phyloP scores from a whole-genome alignment of 2,329 filamentous ascomycete species.

The Penicillium polonicum region DNA sequence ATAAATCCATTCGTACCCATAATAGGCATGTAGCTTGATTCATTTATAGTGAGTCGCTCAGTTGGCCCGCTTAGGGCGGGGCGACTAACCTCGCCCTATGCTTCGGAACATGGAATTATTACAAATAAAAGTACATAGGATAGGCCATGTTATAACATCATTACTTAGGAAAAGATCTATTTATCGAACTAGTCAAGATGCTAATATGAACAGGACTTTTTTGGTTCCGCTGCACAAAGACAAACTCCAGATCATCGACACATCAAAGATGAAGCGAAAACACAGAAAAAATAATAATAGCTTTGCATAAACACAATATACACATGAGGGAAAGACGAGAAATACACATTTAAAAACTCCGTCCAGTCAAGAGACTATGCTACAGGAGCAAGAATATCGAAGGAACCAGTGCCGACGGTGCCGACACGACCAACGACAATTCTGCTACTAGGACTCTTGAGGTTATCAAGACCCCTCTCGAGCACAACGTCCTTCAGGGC shows the following conservation, averaged over 20 bases:
- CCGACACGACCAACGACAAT: conserved; percentile 84
- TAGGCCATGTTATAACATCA: neutral
- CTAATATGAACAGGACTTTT: conserved; percentile 37
- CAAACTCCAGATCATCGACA: conserved; percentile 41
- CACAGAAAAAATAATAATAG: conserved; percentile 13
- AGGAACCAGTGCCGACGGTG: conserved; percentile 83
- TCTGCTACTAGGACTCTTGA: conserved; percentile 79
- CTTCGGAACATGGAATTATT: too few relatives aligned
- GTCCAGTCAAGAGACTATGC: conserved; percentile 32
- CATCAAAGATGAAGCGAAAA: conserved; percentile 29
- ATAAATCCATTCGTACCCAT: too few relatives aligned
- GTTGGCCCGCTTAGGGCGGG: too few relatives aligned
- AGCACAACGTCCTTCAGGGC: conserved; percentile 91
- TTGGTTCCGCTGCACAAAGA: conserved; percentile 37
- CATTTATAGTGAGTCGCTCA: too few relatives aligned
- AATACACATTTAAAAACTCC: conserved; percentile 20
- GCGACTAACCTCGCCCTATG: too few relatives aligned
- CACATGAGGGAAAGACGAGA: conserved; percentile 24
- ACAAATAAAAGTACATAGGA: neutral
- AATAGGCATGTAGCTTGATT: too few relatives aligned
- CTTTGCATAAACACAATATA: conserved; percentile 26
- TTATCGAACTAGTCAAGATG: conserved; percentile 26
- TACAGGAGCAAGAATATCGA: conserved; percentile 72
- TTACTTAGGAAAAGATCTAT: conserved; percentile 20
- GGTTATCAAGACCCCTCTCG: conserved; percentile 85